These are phyloP conservation scores for Chytridium lagenaria DNA, from an alignment of 371 early-diverging fungal genomes.

Conservation along the genomic window DNA sequence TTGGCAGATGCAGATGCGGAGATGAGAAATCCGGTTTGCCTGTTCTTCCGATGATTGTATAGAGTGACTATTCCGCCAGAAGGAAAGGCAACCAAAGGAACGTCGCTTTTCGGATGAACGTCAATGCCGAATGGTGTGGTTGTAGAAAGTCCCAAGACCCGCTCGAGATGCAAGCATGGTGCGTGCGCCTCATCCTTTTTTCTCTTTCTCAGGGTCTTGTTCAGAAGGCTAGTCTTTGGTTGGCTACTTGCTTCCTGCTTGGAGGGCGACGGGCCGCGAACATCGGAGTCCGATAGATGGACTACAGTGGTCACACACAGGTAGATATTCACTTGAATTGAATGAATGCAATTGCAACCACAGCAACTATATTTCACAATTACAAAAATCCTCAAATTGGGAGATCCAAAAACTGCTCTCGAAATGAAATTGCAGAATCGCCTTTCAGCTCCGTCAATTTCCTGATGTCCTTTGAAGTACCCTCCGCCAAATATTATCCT, in stretches of 20 bases:
- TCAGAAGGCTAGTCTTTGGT: background rate
- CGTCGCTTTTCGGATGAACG: slow-evolving; percentile 63
- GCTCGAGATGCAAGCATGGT: slow-evolving; percentile 11
- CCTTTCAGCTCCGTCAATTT: slow-evolving; percentile 20
- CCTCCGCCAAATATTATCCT: slow-evolving; percentile 22
- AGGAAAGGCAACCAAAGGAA: slow-evolving; percentile 71
- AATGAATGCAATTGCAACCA: too few species aligned
- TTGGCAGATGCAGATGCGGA: slow-evolving; percentile 28
- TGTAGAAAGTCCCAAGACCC: slow-evolving; percentile 11
- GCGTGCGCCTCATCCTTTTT: background rate
- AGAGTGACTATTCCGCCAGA: slow-evolving; percentile 78
- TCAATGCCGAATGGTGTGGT: slow-evolving; percentile 45
- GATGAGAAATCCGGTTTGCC: slow-evolving; percentile 67
- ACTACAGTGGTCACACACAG: too few species aligned
- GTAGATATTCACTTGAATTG: background rate
- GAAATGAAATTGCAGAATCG: background rate
- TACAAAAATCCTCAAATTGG: too few species aligned
- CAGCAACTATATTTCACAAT: too few species aligned
- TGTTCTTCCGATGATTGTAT: slow-evolving; percentile 72
- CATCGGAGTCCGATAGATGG: background rate
- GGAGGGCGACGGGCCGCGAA: slow-evolving; percentile 7
- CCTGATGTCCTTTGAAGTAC: background rate
- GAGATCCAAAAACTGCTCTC: background rate
- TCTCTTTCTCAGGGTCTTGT: background rate
- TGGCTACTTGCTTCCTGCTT: background rate